A percentile compares a stretch with the other conserved stretches of the same genome.
phyloP scores from a whole-genome alignment of 1,284 basidiomycete species.

The Pseudozyma pruni region DNA sequence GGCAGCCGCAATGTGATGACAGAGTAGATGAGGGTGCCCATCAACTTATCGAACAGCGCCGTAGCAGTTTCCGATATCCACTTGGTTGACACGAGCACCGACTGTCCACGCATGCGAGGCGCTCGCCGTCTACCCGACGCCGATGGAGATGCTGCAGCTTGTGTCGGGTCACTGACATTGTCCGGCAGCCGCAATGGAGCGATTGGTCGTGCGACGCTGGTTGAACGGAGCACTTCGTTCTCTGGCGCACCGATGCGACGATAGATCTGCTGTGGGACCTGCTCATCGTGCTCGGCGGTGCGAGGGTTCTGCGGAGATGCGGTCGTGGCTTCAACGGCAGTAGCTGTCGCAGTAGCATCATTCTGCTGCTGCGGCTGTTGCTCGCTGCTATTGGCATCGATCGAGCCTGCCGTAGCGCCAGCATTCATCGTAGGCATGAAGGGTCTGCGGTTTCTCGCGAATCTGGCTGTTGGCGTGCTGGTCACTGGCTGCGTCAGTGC shows the following conservation, averaged over 20 bases:
- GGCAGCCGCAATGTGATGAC: conserved; percentile 49
- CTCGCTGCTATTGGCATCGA: not conserved
- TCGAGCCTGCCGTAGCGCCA: not conserved
- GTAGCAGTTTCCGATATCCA: conserved; percentile 52
- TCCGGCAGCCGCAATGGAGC: conserved; percentile 27
- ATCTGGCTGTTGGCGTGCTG: conserved; percentile 9
- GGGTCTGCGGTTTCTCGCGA: conserved; percentile 17
- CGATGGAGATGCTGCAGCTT: not conserved
- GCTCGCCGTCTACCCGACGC: conserved; percentile 33
- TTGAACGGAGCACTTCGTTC: conserved; percentile 27
- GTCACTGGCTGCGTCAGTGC: conserved; percentile 20
- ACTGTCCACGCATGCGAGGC: conserved; percentile 43
- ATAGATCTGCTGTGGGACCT: conserved; percentile 19
- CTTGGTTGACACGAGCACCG: conserved; percentile 44
- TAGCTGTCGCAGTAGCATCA: not conserved
- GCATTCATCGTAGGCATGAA: conserved; percentile 39
- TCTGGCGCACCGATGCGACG: conserved; percentile 36
- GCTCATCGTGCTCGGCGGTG: not conserved
- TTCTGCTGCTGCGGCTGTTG: not conserved
- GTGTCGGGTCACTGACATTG: not conserved
- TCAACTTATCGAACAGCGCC: conserved; percentile 38
- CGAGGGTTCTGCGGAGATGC: not conserved
- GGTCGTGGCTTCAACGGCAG: not conserved
- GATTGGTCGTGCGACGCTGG: conserved; percentile 35
- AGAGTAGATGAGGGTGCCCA: conserved; percentile 46